Evolutionary conservation across 805 yeast genomes (phyloP).

Genomic region (Zygoascus tannicola): DNA sequence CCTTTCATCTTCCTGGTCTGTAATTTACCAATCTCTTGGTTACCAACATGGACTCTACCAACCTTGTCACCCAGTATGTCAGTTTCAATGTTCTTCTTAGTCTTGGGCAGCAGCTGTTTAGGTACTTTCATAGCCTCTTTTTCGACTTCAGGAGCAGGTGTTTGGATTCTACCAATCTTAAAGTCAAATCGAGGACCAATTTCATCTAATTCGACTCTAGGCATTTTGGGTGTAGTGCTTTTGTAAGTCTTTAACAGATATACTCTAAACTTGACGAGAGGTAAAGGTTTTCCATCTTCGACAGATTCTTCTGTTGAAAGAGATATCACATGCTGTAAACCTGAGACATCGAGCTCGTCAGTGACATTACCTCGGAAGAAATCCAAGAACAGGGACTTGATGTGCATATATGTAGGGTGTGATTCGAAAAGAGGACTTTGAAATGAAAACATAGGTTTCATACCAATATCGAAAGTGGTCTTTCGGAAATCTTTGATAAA

Average conservation of each 20-base stretch:
- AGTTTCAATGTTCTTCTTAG: constrained; percentile 78
- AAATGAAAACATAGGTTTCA: constrained; percentile 90
- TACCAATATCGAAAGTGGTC: constrained; percentile 72
- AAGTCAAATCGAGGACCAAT: constrained; percentile 94
- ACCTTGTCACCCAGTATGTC: constrained; percentile 93
- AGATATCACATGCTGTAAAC: constrained; percentile 83
- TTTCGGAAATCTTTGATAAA: constrained; percentile 73
- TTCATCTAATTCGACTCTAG: constrained; percentile 90
- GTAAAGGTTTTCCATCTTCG: constrained; percentile 60
- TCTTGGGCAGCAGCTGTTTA: constrained; percentile 69
- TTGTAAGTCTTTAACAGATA: constrained; percentile 73
- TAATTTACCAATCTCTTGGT: constrained; percentile 79
- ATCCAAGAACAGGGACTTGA: constrained; percentile 83
- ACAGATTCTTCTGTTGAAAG: constrained; percentile 64
- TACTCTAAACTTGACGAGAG: constrained; percentile 81
- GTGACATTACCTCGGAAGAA: constrained; percentile 78
- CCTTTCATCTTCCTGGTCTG: constrained; percentile 99
- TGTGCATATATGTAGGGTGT: constrained; percentile 75
- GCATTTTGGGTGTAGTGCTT: constrained; percentile 65
- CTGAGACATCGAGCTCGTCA: constrained; percentile 84
- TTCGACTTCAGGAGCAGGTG: constrained; percentile 78
- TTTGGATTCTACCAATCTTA: constrained; percentile 76
- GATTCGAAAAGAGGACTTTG: constrained; percentile 87
- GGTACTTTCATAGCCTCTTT: constrained; percentile 81
- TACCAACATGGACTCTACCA: constrained; percentile 93